These are phyloP conservation scores for Paramyrothecium roridum DNA, from an alignment of 2,329 filamentous ascomycete genomes.

Conservation along the genomic window DNA sequence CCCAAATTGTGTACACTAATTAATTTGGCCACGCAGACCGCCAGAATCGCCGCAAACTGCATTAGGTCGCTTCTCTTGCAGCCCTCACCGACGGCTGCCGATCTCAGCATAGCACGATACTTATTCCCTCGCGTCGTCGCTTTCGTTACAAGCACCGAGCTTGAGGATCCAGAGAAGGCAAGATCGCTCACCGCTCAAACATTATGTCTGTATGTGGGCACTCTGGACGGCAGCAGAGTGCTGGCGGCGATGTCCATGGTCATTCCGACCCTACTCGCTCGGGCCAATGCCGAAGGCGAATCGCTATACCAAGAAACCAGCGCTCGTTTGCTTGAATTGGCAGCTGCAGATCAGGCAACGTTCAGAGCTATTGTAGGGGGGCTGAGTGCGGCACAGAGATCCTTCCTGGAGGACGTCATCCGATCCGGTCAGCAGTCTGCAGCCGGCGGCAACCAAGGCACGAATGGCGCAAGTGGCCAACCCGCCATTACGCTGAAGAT, in stretches of 20 bases:
- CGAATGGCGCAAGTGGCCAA: conserved; percentile 46
- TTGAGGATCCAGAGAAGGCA: conserved; percentile 77
- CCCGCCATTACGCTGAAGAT: conserved; percentile 94
- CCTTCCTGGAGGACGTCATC: conserved; percentile 79
- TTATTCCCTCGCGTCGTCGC: conserved; percentile 71
- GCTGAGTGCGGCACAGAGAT: conserved; percentile 68
- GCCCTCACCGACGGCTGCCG: conserved; percentile 57
- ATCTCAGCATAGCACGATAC: conserved; percentile 71
- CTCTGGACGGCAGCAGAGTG: conserved; percentile 40
- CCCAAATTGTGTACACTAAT: conserved; percentile 11
- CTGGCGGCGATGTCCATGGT: conserved; percentile 70
- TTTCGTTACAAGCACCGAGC: conserved; percentile 68
- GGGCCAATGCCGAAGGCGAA: conserved; percentile 63
- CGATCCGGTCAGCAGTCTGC: conserved; percentile 53
- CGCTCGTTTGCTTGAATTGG: conserved; percentile 73
- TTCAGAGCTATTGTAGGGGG: conserved; percentile 73
- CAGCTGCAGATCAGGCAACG: conserved; percentile 65
- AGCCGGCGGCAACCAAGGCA: conserved; percentile 31
- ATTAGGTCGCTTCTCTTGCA: conserved; percentile 78
- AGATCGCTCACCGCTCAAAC: conserved; percentile 69
- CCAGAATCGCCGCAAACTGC: conserved; percentile 88
- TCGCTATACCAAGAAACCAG: conserved; percentile 70
- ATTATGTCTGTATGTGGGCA: conserved; percentile 67
- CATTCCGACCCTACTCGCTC: conserved; percentile 70
- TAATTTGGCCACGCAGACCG: conserved; percentile 50